phyloP scores from a whole-genome alignment of 441 rosid genomes.

The Gossypium davidsonii region DNA sequence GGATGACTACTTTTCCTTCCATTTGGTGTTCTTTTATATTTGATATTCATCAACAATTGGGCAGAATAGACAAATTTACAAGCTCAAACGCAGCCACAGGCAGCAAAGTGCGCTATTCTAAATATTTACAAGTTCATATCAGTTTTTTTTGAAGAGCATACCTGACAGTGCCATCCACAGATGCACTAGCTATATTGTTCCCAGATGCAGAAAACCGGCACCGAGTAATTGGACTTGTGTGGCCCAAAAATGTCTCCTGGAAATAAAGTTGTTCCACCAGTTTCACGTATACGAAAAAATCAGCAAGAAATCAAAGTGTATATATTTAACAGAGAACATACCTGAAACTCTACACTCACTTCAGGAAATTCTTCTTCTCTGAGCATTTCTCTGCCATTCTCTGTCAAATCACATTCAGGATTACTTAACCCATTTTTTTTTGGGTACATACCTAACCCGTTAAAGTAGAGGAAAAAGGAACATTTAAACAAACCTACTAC shows the following conservation, averaged over 20 bases:
- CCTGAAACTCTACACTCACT: slow-evolving; percentile 66
- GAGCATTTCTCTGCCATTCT: slow-evolving; percentile 28
- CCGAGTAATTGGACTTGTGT: slow-evolving; percentile 62
- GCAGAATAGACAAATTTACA: neutral
- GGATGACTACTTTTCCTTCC: neutral
- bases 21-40: neutral
- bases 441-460: slow-evolving; percentile 4
- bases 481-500: neutral
- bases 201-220: slow-evolving; percentile 75
- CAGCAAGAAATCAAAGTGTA: neutral
- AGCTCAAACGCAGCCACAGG: neutral
- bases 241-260: slow-evolving; percentile 69
- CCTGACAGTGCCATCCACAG: slow-evolving; percentile 77
- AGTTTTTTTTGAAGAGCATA: slow-evolving; percentile 14
- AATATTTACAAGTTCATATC: neutral
- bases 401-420: slow-evolving; percentile 30
- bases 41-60: neutral
- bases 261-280: slow-evolving; percentile 19
- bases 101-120: neutral
- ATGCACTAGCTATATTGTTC: slow-evolving; percentile 68
- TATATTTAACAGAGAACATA: slow-evolving; percentile 14
- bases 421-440: neutral
- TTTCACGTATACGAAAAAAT: slow-evolving; percentile 10
- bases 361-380: slow-evolving; percentile 57
- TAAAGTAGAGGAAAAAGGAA: neutral